Conservation (phyloP, 139 green algal genomes). For the Spirogloea muscicola region DNA sequence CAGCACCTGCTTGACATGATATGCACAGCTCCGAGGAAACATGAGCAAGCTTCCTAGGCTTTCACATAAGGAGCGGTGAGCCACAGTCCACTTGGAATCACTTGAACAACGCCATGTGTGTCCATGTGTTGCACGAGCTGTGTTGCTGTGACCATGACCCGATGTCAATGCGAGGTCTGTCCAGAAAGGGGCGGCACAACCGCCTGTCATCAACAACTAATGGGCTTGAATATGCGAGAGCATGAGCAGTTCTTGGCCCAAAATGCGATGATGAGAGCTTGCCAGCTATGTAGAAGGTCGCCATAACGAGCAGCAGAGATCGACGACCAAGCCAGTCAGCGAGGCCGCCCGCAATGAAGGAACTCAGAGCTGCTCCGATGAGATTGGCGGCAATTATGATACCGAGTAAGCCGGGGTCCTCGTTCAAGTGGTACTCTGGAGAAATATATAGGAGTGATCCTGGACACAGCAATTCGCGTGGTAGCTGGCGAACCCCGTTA, state of each 20-base stretch:
- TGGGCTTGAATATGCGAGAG: too few relatives aligned
- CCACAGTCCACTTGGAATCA: too few relatives aligned
- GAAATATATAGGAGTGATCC: slow-evolving; percentile 11
- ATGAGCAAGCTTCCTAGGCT: too few relatives aligned
- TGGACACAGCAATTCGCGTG: neutral
- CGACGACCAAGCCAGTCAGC: slow-evolving; percentile 26
- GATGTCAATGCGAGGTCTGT: too few relatives aligned
- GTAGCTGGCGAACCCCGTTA: neutral
- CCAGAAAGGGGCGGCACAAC: too few relatives aligned
- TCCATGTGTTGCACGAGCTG: too few relatives aligned
- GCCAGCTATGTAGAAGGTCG: slow-evolving; percentile 26
- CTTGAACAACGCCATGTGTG: too few relatives aligned
- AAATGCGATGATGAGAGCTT: neutral
- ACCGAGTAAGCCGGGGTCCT: neutral
- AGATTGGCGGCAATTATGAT: slow-evolving; percentile 10
- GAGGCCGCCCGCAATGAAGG: slow-evolving; percentile 14
- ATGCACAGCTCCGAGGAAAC: too few relatives aligned
- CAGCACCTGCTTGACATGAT: slow-evolving; percentile 18
- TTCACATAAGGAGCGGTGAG: too few relatives aligned
- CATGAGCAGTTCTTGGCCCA: too few relatives aligned
- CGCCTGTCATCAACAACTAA: too few relatives aligned
- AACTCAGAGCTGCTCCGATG: slow-evolving; percentile 23
- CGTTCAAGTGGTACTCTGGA: slow-evolving; percentile 9
- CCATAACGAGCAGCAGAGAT: slow-evolving; percentile 16
- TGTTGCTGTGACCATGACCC: too few relatives aligned